These are phyloP conservation scores for Diaporthe ilicicola DNA, from an alignment of 2,329 filamentous ascomycete genomes.

Conservation along the genomic window DNA sequence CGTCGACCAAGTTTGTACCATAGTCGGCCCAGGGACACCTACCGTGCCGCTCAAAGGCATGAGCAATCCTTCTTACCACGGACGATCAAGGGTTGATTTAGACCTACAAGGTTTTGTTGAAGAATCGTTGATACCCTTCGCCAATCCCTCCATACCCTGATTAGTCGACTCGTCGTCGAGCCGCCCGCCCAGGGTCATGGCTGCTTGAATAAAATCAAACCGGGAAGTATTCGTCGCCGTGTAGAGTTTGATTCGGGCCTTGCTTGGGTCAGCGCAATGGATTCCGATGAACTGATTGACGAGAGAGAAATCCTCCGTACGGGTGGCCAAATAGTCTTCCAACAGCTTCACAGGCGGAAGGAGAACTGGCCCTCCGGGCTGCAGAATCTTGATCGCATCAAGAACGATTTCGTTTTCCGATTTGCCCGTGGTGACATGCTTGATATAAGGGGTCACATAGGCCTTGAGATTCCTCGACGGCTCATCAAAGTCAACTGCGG, in stretches of 20 bases:
- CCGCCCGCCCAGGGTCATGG: slow-evolving; percentile 1
- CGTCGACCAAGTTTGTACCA: neutral
- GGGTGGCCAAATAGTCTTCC: neutral
- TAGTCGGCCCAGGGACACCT: neutral
- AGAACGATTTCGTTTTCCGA: neutral
- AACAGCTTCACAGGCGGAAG: neutral
- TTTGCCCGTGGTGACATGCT: neutral
- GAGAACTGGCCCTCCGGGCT: neutral
- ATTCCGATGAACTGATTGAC: slow-evolving; percentile 8
- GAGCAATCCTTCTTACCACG: rapidly evolving
- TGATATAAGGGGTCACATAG: neutral
- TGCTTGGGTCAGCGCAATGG: neutral
- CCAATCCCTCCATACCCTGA: neutral
- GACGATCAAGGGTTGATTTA: too few relatives aligned
- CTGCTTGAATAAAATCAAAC: neutral
- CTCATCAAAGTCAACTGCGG: neutral
- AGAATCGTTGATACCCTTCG: neutral
- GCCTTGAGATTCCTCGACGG: neutral
- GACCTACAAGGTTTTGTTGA: neutral
- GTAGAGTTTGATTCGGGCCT: neutral
- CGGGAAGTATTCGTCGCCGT: neutral
- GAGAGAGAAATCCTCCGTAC: neutral
- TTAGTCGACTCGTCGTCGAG: neutral
- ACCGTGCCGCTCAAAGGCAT: neutral
- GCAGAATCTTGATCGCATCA: neutral